Base-by-base conservation (phyloP, 1,284 basidiomycete genomes). In the Trichosporon coremiiforme region DNA sequence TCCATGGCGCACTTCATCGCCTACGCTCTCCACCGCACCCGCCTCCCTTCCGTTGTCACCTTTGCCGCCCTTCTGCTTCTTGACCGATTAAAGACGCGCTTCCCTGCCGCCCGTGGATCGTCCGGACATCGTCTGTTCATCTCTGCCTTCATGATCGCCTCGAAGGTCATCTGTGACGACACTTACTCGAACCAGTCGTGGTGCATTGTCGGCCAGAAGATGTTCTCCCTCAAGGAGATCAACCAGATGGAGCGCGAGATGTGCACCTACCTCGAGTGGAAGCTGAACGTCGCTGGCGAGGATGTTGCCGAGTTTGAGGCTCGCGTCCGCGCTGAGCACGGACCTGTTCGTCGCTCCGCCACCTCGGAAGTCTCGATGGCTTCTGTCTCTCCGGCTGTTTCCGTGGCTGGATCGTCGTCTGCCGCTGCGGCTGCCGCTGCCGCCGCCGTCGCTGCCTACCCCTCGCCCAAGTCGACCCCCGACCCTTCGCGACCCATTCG, bases 241-340 rank as follows among this genome's bases (percentile, higher is more conserved):
- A 96, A 97, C 82, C 94, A 95, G 86, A 95, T 96, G 94, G 93
- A 95, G 84, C 84, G 93, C 6, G 93, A 96, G 82, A 94, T 96
- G 90, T 95, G 93, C 80, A 90, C 88, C 33, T 95, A 95, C 79
- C 85, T 96, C 36, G 93, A 95, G 79, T 96, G 94, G 93, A 90
- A 94, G 80, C 86, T 95, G 66, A 83, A 83, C 74, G 79, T 83
- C 13, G 67, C 65, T 17, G 80, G 78, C 66, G 75, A 79, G 7
- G 81, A 83, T 75, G 75, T 81, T 20, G 64, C 73, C 53, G 77
- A 78, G 17, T 83, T 83, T 65, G 81, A 83, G 75, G 71, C 74
- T 4, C 68, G 70, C 22, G 73, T 80, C 31, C 71, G 79, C 68
- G 73, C 75, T 2, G 79, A 81, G 69, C 77, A 80, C 71, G 81